A percentile compares a stretch with the other conserved stretches of the same genome.
Conservation (phyloP, 495 filamentous ascomycete species). For the Penicillium taxi region DNA sequence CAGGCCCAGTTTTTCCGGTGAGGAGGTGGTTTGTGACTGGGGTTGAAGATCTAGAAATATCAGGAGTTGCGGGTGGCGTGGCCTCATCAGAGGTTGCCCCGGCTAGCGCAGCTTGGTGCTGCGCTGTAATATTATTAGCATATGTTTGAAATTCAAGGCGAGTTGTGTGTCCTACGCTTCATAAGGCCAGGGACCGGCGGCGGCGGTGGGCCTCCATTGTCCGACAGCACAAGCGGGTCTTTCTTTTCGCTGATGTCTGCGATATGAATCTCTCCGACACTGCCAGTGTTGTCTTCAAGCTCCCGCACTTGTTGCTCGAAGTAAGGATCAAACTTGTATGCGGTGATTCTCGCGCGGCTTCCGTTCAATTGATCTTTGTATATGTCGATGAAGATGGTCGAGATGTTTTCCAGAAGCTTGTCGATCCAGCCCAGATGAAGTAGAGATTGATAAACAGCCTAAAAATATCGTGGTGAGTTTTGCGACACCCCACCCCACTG, state of each 20-base stretch:
- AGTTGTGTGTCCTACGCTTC: slow-evolving; percentile 30
- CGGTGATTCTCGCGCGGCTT: slow-evolving; percentile 64
- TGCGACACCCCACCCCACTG: slow-evolving; percentile 1
- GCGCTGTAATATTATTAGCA: slow-evolving; percentile 31
- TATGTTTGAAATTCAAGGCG: slow-evolving; percentile 17
- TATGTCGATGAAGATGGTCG: slow-evolving; percentile 76
- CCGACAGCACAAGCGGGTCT: slow-evolving; percentile 37
- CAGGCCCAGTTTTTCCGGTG: slow-evolving; percentile 62
- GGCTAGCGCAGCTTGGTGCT: slow-evolving; percentile 40
- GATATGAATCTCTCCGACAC: slow-evolving; percentile 23
- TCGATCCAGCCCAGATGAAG: slow-evolving; percentile 95
- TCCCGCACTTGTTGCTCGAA: slow-evolving; percentile 88
- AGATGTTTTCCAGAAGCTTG: slow-evolving; percentile 89
- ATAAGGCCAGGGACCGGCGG: slow-evolving; percentile 49
- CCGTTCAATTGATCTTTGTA: slow-evolving; percentile 83
- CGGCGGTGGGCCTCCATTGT: slow-evolving; percentile 46
- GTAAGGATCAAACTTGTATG: slow-evolving; percentile 79
- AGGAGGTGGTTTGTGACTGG: slow-evolving; percentile 60
- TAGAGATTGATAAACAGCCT: slow-evolving; percentile 96
- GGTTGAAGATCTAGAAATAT: slow-evolving; percentile 70
- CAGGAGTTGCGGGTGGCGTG: slow-evolving; percentile 62
- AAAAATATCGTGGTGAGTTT: slow-evolving; percentile 17
- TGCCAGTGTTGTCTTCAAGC: slow-evolving; percentile 55
- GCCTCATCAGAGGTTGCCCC: slow-evolving; percentile 41
- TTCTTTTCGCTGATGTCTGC: slow-evolving; percentile 30